Evolutionary conservation across 2,329 filamentous ascomycete species (phyloP), one percentile per base, ranked within the genome.

Genomic region (Dissoconium aciculare): DNA sequence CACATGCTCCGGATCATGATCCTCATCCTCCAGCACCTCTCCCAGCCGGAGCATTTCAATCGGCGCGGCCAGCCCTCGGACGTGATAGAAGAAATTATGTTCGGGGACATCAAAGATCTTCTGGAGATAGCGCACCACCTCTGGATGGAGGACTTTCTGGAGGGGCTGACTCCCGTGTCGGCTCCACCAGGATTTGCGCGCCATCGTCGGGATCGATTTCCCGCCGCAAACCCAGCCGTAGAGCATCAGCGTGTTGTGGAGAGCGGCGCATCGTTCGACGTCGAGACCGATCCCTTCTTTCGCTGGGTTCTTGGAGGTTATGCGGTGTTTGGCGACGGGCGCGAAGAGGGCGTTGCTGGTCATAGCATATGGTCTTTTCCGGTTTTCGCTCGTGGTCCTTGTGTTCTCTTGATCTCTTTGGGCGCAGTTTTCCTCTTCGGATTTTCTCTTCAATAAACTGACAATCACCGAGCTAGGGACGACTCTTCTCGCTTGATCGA

Each of bases 211-310:
- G 25, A 51, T 45, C 15, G 45, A 47, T 32, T 44, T 46, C 15
- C 50, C 50, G 23, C 46, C 47, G 29, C 42, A 46, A 12, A 51
- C 39, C 50, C 50, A 52, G 31, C 47, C 49, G 34, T 51, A 51
- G n/a, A 51, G 40, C n/a, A 46, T 35, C 12, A 52, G 36, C 8
- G 46, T 49, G 35, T 52, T 52, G 37, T 52, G 50, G 19, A 52
- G 34, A 3, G 49, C 47, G 11, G 49, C 49, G 35, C 49, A 51
- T 27, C 50, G 43, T 11, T 50, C 45, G 10, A 42, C 38, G 31
- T 50, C 48, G 10, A 52, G 33, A 16, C 50, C 46, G 16, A 39
- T 36, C 11, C 36, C 35, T 9, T 35, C 23, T 8, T 27, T 39
- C 6, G 43, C 37, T 9, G 48, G 47, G 15, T 40, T 37, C 16